Base-by-base conservation (phyloP, 2,329 filamentous ascomycete species). In the Beauveria sp. region DNA sequence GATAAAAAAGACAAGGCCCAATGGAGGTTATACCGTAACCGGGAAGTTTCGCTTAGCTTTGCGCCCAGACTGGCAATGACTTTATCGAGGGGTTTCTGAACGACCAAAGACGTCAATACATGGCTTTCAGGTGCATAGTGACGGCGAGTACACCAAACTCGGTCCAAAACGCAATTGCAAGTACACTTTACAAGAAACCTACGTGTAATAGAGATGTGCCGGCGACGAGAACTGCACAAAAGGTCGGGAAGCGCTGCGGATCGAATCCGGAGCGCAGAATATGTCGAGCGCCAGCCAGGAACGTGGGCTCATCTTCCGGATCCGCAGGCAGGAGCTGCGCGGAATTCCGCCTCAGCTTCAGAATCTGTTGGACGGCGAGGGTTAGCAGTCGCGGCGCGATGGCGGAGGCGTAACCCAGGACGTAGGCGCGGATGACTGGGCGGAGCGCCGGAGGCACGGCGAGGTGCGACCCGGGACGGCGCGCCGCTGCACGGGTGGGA, bases 201-300 rank as follows among this genome's bases (percentile, higher is more conserved):
- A 82, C 84, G 77, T 86, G 79, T n/a, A 87, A 69, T n/a, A 87
- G 69, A 26, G 83, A 85, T 64, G 80, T 81, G 45, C 84, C 84
- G 40, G 85, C 85, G 45, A 84, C 80, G 10, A 87, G 72, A 7
- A 78, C 75, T 8, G 84, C 85, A 69, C 85, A 87, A 68, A 87
- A 87, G 4, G 83, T 77, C 49, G 85, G 83, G 67, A 87, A 87
- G 9, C 84, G 77, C 63, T 80, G 79, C 60, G 75, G 73, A 50
- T 83, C 81, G 18, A 86, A 72, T 3, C 82, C 83, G 8, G 77
- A 77, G 46, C 72, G 73, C 40, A 86, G 69, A 61, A 84, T 79
- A 40, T 69, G 66, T n/a, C 68, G 64, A 6, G 69, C 69, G 50
- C 73, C 72, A 16, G 67, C 69, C 18, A 69, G 62, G 58, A 78